Base-by-base conservation (phyloP, 2,329 filamentous ascomycete genomes). In the Passalora sequoiae region DNA sequence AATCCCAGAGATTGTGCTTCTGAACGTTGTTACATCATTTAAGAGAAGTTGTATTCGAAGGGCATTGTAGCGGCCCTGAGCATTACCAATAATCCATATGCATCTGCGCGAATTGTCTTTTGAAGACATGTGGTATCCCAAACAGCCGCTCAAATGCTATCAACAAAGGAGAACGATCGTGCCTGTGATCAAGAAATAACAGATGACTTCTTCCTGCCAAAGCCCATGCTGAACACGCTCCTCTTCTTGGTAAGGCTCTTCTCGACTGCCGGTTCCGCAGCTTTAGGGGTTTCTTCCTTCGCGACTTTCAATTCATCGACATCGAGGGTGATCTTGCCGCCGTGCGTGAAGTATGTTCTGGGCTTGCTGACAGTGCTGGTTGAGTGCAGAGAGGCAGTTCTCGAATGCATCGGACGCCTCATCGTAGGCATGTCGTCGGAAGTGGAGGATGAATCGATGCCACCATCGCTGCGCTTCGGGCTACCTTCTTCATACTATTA, bases 341-440 rank as follows among this genome's bases (percentile, higher is more conserved):
- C 54, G 39, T 62, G 58, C 1, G 56, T 58, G 40, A 61, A 61
- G 45, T 58, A 58, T 19, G 49, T 55, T 5, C 56, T 52, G 9
- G 54, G 47, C 40, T 55, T 59, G 17, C 32, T 44, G 27, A 38
- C 41, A 21, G 47, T 47, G 12, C 42, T 37, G 6, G 39, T 44
- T 2, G 49, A 47, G 24, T 44, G 43, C 24, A 47, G 36, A 3
- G 42, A 44, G 17, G 31, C 13, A 3, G 46, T 21, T 10, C 44
- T 29, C n/a, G 41, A 42, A 37, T 53, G 44, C 1, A 15, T 19
- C 24, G 32, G 29, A n/a, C n/a, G n/a, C 15, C 32, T 37, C 17
- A 45, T 37, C 15, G 29, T 43, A 21, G 42, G 44, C 30, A 40
- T 30, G 17, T 30, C 27, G 17, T 31, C 38, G n/a, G 28, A 19